Percentiles rank a stretch among this genome's conserved stretches.
phyloP scores from a whole-genome alignment of 2,329 filamentous ascomycete genomes.

The Pseudocercospora eumusae region DNA sequence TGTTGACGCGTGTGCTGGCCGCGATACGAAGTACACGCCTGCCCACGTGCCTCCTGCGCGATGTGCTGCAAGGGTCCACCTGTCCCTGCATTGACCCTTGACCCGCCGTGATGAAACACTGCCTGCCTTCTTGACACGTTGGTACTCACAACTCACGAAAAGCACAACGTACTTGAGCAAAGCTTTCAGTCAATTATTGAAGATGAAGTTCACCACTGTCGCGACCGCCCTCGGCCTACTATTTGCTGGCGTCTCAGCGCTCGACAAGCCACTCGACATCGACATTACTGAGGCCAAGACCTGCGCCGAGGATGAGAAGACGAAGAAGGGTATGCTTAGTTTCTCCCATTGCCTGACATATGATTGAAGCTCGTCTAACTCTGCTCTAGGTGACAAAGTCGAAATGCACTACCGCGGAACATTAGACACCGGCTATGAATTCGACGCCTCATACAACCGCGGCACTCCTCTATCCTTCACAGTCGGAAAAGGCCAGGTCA shows the following conservation, averaged over 20 bases:
- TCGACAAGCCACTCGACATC: slow-evolving; percentile 67
- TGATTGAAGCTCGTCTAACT: background rate
- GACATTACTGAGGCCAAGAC: slow-evolving; percentile 72
- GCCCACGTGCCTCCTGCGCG: background rate
- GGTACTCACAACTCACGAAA: background rate
- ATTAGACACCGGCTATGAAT: slow-evolving; percentile 63
- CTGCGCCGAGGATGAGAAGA: slow-evolving; percentile 70
- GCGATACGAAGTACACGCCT: slow-evolving; percentile 1
- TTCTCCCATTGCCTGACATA: slow-evolving; percentile 5
- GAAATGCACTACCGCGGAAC: slow-evolving; percentile 88
- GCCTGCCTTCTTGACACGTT: slow-evolving; percentile 1
- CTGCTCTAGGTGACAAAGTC: slow-evolving; percentile 68
- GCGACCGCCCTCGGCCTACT: slow-evolving; percentile 50
- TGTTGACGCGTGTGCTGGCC: background rate
- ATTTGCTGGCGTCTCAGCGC: slow-evolving; percentile 49
- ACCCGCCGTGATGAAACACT: background rate
- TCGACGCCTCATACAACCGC: slow-evolving; percentile 68
- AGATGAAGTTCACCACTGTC: slow-evolving; percentile 49
- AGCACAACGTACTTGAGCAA: background rate
- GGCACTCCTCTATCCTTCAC: slow-evolving; percentile 75
- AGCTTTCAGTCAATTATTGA: background rate
- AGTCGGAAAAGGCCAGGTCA: slow-evolving; percentile 82
- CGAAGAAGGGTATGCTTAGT: slow-evolving; percentile 42
- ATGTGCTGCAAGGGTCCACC: background rate
- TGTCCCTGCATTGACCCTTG: slow-evolving; percentile 4